Conservation (phyloP, 495 filamentous ascomycete genomes). For the Pyrenula aspistea region DNA sequence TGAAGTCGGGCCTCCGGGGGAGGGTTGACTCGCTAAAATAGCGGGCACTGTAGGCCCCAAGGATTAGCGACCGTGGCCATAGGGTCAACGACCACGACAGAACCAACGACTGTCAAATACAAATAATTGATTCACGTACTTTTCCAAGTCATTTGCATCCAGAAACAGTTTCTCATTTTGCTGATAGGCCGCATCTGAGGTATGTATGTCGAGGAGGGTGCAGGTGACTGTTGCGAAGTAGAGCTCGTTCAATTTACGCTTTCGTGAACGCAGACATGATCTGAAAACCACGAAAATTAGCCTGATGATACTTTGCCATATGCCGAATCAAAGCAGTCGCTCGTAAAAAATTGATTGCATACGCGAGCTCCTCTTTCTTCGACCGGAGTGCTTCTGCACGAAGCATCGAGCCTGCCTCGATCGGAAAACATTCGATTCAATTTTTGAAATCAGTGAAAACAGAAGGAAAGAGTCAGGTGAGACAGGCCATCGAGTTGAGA, state of each 20-base stretch:
- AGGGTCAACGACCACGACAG: constrained; percentile 7
- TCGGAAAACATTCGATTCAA: constrained; percentile 50
- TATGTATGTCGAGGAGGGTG: constrained; percentile 28
- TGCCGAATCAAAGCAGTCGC: background rate
- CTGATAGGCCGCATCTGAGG: constrained; percentile 39
- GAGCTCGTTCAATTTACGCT: constrained; percentile 74
- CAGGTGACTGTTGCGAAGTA: constrained; percentile 44
- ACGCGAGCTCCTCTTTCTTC: constrained; percentile 54
- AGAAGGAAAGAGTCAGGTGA: constrained; percentile 35
- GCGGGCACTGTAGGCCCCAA: constrained; percentile 43
- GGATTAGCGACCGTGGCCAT: constrained; percentile 16
- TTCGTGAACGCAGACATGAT: constrained; percentile 63
- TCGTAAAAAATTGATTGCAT: constrained; percentile 18
- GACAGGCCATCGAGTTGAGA: constrained; percentile 28
- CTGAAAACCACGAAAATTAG: constrained; percentile 31
- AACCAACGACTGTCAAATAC: constrained; percentile 10
- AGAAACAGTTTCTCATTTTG: constrained; percentile 50
- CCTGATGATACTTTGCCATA: background rate
- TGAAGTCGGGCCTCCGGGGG: constrained; percentile 35
- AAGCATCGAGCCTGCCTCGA: constrained; percentile 41
- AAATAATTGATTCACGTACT: constrained; percentile 42
- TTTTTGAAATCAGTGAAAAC: constrained; percentile 33
- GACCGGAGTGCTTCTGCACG: constrained; percentile 44
- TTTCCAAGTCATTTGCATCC: constrained; percentile 58
- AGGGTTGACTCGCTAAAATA: constrained; percentile 60